These are phyloP conservation scores for Ophiostoma perfectum DNA, from an alignment of 2,329 filamentous ascomycete genomes.

Conservation along the genomic window DNA sequence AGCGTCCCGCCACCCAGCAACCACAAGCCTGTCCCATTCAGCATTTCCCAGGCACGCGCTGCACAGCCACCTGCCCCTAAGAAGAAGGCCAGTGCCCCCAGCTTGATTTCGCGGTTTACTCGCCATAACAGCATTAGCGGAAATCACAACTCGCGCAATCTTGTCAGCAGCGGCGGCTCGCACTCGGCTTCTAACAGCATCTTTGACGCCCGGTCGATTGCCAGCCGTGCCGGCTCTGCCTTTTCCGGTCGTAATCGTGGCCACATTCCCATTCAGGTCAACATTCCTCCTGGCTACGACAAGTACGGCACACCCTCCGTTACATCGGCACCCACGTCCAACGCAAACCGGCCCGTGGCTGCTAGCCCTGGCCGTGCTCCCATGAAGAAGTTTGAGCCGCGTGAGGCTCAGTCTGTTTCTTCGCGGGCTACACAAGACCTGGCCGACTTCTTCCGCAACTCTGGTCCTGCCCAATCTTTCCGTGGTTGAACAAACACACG, in stretches of 20 bases:
- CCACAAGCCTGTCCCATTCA: conserved; percentile 36
- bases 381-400: conserved; percentile 55
- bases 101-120: conserved; percentile 54
- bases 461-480: conserved; percentile 50
- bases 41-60: conserved; percentile 33
- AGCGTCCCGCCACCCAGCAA: conserved; percentile 61
- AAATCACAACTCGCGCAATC: conserved; percentile 25
- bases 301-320: neutral
- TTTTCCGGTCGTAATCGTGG: conserved; percentile 31
- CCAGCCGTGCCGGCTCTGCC: conserved; percentile 36
- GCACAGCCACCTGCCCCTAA: conserved; percentile 40
- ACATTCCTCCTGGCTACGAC: conserved; percentile 40
- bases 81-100: conserved; percentile 60
- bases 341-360: neutral
- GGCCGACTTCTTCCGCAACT: conserved; percentile 66
- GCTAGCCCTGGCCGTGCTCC: conserved; percentile 37
- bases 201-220: conserved; percentile 37
- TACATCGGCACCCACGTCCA: neutral
- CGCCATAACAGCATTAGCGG: conserved; percentile 31
- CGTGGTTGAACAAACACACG: conserved; percentile 6
- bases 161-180: conserved; percentile 15
- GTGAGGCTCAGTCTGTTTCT: conserved; percentile 42
- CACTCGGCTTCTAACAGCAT: conserved; percentile 14
- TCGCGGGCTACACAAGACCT: conserved; percentile 58
- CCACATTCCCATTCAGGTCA: conserved; percentile 51